Conservation (phyloP, 805 yeast genomes). For the Candida nonsorbophila region DNA sequence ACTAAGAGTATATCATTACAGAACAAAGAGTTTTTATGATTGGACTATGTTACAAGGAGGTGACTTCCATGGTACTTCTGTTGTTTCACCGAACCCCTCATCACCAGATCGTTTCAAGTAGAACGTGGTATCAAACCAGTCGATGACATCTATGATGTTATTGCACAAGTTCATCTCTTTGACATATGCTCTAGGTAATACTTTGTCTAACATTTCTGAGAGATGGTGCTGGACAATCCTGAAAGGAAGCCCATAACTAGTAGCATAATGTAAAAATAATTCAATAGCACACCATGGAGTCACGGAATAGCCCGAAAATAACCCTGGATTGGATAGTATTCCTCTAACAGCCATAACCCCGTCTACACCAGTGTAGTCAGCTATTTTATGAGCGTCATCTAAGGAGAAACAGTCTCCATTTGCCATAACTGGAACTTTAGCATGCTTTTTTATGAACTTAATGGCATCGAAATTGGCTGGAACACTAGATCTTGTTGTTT, state of each 20-base stretch:
- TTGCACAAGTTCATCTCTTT: slow-evolving; percentile 58
- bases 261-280: slow-evolving; percentile 69
- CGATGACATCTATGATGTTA: slow-evolving; percentile 59
- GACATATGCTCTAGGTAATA: slow-evolving; percentile 23
- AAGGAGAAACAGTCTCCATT: slow-evolving; percentile 88
- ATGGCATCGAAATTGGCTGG: slow-evolving; percentile 87
- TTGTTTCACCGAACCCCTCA: slow-evolving; percentile 55
- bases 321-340: slow-evolving; percentile 75
- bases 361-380: slow-evolving; percentile 65
- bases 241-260: slow-evolving; percentile 80
- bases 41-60: neutral
- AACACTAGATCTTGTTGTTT: slow-evolving; percentile 74
- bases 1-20: slow-evolving; percentile 77
- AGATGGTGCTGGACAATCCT: slow-evolving; percentile 83
- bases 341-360: slow-evolving; percentile 98
- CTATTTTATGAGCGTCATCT: slow-evolving; percentile 60
- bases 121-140: slow-evolving; percentile 77
- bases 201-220: slow-evolving; percentile 74
- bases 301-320: slow-evolving; percentile 65
- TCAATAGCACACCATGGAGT: slow-evolving; percentile 95
- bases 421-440: slow-evolving; percentile 79
- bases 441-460: slow-evolving; percentile 50
- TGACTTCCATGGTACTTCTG: slow-evolving; percentile 28
- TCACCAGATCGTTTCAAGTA: slow-evolving; percentile 64
- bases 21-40: slow-evolving; percentile 47